These are phyloP conservation scores for Trichophyton benhamiae DNA, from an alignment of 2,329 filamentous ascomycete genomes.

Conservation along the genomic window DNA sequence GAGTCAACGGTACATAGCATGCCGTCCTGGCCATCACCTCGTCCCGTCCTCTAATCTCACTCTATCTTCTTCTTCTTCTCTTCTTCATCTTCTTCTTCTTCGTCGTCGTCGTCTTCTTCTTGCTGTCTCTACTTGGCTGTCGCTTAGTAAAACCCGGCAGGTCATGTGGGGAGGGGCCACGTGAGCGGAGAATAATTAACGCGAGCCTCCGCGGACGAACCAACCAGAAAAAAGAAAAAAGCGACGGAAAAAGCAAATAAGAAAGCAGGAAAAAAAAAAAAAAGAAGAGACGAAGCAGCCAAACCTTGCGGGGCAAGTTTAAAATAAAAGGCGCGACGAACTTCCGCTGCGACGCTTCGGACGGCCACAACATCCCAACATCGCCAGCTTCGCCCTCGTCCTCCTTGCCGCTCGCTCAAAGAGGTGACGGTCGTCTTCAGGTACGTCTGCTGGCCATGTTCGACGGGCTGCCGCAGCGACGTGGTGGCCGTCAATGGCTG, in stretches of 20 bases:
- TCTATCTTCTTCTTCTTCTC: no score
- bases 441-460: not conserved
- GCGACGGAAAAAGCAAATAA: not conserved
- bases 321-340: not conserved
- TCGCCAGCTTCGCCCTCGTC: not conserved
- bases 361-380: not conserved
- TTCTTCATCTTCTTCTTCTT: no score
- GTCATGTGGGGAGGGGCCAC: not conserved
- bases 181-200: constrained; percentile 6
- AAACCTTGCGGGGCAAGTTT: not conserved
- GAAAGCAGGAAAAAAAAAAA: not conserved
- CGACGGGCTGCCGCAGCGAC: not conserved
- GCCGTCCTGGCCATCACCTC: no score
- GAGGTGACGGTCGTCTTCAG: not conserved
- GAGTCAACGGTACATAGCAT: no score
- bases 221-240: not conserved
- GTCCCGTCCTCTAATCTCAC: no score
- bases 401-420: not conserved
- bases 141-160: not conserved
- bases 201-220: not conserved
- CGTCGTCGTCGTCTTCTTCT: not conserved
- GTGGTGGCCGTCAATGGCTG: not conserved
- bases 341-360: not conserved
- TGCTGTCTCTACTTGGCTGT: not conserved
- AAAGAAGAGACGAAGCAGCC: no score